Conservation (phyloP, 1,139 yeast species). For the Debaryomycetaceae sp. region DNA sequence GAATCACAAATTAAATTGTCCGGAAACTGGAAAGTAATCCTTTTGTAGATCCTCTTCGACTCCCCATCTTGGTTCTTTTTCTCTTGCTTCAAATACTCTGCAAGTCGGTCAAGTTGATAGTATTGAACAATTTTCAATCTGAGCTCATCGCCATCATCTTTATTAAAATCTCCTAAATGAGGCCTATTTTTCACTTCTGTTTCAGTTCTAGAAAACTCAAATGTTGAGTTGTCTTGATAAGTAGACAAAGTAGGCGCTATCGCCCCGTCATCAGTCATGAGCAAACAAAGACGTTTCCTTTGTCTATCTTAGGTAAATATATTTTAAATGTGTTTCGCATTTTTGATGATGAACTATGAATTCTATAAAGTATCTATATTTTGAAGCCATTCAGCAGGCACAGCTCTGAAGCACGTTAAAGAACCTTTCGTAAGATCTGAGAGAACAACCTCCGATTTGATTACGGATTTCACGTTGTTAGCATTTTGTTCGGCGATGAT, state of each 20-base stretch:
- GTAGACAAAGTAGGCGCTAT: slow-evolving; percentile 62
- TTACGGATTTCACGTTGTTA: slow-evolving; percentile 48
- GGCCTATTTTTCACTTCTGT: slow-evolving; percentile 26
- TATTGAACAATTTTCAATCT: slow-evolving; percentile 37
- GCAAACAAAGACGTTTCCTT: neutral
- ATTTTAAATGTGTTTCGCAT: neutral
- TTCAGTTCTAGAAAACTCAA: slow-evolving; percentile 38
- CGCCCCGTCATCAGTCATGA: slow-evolving; percentile 11
- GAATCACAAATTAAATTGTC: slow-evolving; percentile 78
- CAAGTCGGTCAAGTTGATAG: slow-evolving; percentile 50
- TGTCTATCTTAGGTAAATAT: too few species aligned
- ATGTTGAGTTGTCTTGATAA: slow-evolving; percentile 51
- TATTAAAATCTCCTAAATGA: slow-evolving; percentile 26
- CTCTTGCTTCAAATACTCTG: slow-evolving; percentile 28
- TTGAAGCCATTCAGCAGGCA: slow-evolving; percentile 47
- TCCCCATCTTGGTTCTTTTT: slow-evolving; percentile 8
- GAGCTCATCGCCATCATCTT: slow-evolving; percentile 22
- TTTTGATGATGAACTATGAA: neutral
- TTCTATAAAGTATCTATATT: neutral
- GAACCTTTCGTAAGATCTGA: slow-evolving; percentile 46
- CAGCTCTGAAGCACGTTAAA: slow-evolving; percentile 53
- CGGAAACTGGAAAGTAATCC: slow-evolving; percentile 86
- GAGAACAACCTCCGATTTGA: slow-evolving; percentile 41
- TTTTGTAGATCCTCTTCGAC: slow-evolving; percentile 27
- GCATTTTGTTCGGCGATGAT: slow-evolving; percentile 62